A percentile compares a stretch with the other conserved stretches of the same genome.
These are phyloP conservation scores for Fusarium duplospermum DNA, from an alignment of 2,329 filamentous ascomycete species.

Conservation along the genomic window DNA sequence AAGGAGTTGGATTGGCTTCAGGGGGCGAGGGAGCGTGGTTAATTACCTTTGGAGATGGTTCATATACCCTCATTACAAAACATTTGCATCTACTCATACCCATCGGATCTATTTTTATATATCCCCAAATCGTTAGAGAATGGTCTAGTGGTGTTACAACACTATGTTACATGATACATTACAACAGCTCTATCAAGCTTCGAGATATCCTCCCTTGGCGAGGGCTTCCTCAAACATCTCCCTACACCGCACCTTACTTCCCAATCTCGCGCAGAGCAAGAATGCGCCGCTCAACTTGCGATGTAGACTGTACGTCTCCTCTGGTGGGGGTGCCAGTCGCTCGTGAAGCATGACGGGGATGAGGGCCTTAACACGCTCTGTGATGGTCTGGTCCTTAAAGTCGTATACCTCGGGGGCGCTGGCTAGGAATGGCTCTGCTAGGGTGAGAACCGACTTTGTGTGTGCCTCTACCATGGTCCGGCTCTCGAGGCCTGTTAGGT, in stretches of 20 bases:
- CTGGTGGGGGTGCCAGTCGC: slow-evolving; percentile 87
- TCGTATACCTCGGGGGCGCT: slow-evolving; percentile 87
- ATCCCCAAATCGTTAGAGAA: slow-evolving; percentile 3
- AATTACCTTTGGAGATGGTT: neutral
- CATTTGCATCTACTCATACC: neutral
- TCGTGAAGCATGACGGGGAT: slow-evolving; percentile 96
- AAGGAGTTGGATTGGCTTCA: slow-evolving; percentile 69
- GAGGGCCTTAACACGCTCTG: slow-evolving; percentile 85
- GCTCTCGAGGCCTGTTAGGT: slow-evolving; percentile 91
- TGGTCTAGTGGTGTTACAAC: slow-evolving; percentile 35
- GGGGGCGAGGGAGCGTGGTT: slow-evolving; percentile 42
- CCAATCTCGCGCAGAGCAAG: slow-evolving; percentile 86
- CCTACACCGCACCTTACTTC: slow-evolving; percentile 83
- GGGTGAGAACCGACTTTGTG: slow-evolving; percentile 84
- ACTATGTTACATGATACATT: slow-evolving; percentile 29
- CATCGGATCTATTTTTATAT: slow-evolving; percentile 18
- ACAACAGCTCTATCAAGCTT: slow-evolving; percentile 5
- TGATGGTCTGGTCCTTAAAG: slow-evolving; percentile 95
- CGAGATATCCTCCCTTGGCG: slow-evolving; percentile 48
- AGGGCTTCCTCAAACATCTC: slow-evolving; percentile 78
- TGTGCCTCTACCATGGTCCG: slow-evolving; percentile 90
- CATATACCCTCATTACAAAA: neutral
- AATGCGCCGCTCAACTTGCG: slow-evolving; percentile 96
- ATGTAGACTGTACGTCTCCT: slow-evolving; percentile 97
- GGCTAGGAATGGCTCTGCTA: slow-evolving; percentile 89